Conservation (phyloP, 345 rosid species). For the Bruguiera gymnorhiza region DNA sequence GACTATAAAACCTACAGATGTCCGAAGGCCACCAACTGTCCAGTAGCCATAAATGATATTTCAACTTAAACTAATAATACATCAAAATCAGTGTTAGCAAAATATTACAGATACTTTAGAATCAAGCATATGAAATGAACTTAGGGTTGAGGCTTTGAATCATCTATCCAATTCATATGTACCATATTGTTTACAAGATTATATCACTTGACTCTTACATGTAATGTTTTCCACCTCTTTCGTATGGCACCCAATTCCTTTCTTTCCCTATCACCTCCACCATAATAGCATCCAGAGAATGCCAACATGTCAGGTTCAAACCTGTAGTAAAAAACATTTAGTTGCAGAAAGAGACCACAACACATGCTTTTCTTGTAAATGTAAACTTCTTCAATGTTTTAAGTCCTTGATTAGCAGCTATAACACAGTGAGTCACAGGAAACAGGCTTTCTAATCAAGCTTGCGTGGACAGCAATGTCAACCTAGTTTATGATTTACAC, state of each 20-base stretch:
- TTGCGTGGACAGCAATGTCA: not conserved
- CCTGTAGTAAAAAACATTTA: conserved; percentile 46
- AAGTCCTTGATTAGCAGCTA: not conserved
- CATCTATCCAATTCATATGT: not conserved
- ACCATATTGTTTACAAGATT: not conserved
- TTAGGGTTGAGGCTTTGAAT: not conserved
- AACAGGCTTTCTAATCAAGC: not conserved
- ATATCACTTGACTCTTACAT: conserved; percentile 49
- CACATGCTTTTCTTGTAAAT: not conserved
- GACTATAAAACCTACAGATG: not conserved
- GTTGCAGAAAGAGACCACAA: conserved; percentile 25
- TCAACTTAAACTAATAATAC: not conserved
- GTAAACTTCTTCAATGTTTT: not conserved
- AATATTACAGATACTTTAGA: not conserved
- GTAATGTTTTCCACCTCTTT: conserved; percentile 96
- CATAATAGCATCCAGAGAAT: conserved; percentile 97
- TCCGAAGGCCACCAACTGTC: not conserved
- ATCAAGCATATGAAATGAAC: not conserved
- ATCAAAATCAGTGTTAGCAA: not conserved
- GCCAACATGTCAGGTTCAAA: conserved; percentile 99
- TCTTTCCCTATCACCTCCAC: conserved; percentile 92
- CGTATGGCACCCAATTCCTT: conserved; percentile 77
- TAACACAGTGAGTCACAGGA: not conserved
- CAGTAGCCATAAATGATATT: not conserved
- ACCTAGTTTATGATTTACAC: too few relatives aligned